Conservation (phyloP, 2,329 filamentous ascomycete species). For the Cercospora nicotianae region DNA sequence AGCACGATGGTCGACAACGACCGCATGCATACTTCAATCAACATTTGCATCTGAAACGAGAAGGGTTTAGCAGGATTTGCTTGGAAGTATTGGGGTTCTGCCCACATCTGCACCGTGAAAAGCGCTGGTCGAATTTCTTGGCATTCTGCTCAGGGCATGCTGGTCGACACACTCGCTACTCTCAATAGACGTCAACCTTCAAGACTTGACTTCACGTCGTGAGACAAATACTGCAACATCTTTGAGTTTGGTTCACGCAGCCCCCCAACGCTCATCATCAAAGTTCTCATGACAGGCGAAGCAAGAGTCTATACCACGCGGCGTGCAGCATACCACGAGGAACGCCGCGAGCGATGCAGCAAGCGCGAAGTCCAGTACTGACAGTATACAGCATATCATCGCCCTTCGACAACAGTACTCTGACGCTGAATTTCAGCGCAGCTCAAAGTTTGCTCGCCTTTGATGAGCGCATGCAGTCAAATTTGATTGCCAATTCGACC, state of each 20-base stretch:
- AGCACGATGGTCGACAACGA: too few relatives aligned
- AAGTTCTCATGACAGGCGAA: not conserved
- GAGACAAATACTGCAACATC: not conserved
- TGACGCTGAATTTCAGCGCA: not conserved
- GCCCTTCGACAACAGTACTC: not conserved
- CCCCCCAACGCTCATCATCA: not conserved
- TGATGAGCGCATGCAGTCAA: conserved; percentile 3
- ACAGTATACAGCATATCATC: not conserved
- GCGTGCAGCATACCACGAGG: not conserved
- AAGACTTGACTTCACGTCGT: not conserved
- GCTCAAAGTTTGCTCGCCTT: not conserved
- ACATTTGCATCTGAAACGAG: too few relatives aligned
- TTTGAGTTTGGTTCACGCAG: not conserved
- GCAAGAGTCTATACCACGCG: not conserved
- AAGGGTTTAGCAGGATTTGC: too few relatives aligned
- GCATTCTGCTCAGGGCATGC: not conserved
- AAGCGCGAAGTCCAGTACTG: not conserved
- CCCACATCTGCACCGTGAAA: too few relatives aligned
- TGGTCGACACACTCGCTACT: not conserved
- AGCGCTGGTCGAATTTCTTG: not conserved
- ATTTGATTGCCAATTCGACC: conserved; percentile 11
- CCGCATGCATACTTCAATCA: too few relatives aligned
- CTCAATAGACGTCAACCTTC: not conserved
- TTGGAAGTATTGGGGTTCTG: too few relatives aligned
- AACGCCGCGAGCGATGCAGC: not conserved